Percentiles rank a stretch among this genome's conserved stretches.
phyloP scores from a whole-genome alignment of 768 basidiomycete genomes.

The Hortiboletus flavorubellus region DNA sequence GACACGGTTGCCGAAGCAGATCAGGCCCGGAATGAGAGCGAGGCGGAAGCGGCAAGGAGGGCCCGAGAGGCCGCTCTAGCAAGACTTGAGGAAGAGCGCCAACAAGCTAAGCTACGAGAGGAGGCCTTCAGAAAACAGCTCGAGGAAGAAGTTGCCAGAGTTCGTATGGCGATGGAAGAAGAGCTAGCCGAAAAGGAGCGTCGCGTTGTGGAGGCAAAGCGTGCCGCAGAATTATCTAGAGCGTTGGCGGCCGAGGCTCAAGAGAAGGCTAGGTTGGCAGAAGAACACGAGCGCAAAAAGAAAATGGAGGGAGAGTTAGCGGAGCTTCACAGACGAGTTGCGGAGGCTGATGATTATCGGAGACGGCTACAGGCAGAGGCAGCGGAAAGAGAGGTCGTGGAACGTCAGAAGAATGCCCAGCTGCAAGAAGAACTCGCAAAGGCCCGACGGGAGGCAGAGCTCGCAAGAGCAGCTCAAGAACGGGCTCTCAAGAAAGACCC shows the following conservation, averaged over 20 bases:
- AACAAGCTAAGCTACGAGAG: conserved; percentile 22
- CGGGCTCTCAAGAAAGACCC: conserved; percentile 28
- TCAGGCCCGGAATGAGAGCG: conserved; percentile 16
- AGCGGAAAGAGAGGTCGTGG: conserved; percentile 24
- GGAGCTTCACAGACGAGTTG: conserved; percentile 23
- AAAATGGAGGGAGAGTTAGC: conserved; percentile 26
- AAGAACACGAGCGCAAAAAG: conserved; percentile 31
- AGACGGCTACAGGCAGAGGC: conserved; percentile 27
- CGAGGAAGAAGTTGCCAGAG: conserved; percentile 27
- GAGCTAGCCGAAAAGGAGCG: conserved; percentile 24
- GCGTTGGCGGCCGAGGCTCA: conserved; percentile 27
- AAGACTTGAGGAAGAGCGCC: conserved; percentile 28
- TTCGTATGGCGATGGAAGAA: conserved; percentile 23
- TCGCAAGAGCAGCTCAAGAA: conserved; percentile 24
- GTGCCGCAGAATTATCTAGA: conserved; percentile 28
- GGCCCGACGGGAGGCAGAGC: conserved; percentile 27
- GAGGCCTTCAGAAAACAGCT: conserved; percentile 21
- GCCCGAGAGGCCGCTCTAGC: conserved; percentile 18
- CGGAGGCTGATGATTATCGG: conserved; percentile 28
- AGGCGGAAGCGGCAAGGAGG: conserved; percentile 18
- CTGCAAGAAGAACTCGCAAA: conserved; percentile 31
- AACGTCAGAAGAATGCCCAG: conserved; percentile 27
- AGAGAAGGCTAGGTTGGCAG: conserved; percentile 27
- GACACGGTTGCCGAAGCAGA: conserved; percentile 15
- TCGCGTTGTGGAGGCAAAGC: conserved; percentile 23